Evolutionary conservation across 805 yeast species (phyloP), one percentile per base, ranked within the genome.

Genomic region (Candida fluviatilis): DNA sequence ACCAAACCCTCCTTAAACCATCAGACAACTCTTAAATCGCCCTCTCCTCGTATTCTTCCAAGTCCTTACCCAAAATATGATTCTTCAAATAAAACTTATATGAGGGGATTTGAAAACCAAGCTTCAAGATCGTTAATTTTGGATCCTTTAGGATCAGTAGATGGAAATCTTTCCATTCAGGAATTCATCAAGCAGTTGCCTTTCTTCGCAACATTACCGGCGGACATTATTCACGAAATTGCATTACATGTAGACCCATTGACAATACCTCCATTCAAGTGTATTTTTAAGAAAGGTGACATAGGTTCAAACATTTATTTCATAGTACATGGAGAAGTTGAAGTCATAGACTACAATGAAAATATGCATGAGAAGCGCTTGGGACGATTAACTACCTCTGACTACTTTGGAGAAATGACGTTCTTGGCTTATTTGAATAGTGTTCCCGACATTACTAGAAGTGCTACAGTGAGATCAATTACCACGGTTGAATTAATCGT

Each of bases 391-490:
- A 71, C 76, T 2, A 58, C 76, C 12, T 86, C 84, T 15, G 72
- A 79, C 24, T 82, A 80, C 57, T 82, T 84, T 60, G 93, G 93
- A 16, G 91, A 83, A 55, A 80, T 83, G 81, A 75, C 86, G 0
- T 84, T 83, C 48, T 57, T 84, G 30, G 63, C 76, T 3, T 68
- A 69, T 10, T 49, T 79, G 15, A 57, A 64, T 17, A 54, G 60
- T 33, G 50, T 52, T 12, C 36, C 46, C 7, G 49, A 60, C 47
- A 35, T 34, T 17, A 43, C 32, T 34, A 59, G 90, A 46, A 73
- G 80, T 31, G 90, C 89, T 0, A 76, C 76, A 41, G 78, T 84
- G 24, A 65, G 89, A 42, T 69, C 88, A 0, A 73, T 80, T 10
- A 64, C 79, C 4, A 67, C 73, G 14, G 76, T 79, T 17, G 85